phyloP scores from a whole-genome alignment of 768 basidiomycete species.

The Pisolithus microcarpus region DNA sequence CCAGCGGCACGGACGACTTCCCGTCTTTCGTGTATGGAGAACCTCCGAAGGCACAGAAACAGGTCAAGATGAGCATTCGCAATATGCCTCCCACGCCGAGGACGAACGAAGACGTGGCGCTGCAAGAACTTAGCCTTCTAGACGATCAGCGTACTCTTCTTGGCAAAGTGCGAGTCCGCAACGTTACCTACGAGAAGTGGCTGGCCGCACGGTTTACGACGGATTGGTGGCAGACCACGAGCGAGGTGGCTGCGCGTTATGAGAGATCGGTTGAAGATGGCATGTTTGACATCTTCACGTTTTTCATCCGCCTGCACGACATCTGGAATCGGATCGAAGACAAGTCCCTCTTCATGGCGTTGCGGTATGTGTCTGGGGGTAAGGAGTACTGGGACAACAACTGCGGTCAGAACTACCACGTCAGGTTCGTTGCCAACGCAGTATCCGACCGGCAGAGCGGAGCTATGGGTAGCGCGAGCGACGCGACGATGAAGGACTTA shows the following conservation, averaged over 20 bases:
- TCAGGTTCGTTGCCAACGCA: constrained; percentile 46
- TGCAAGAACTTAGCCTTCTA: constrained; percentile 51
- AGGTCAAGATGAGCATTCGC: constrained; percentile 52
- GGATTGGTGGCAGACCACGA: constrained; percentile 94
- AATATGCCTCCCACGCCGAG: constrained; percentile 54
- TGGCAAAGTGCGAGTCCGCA: constrained; percentile 76
- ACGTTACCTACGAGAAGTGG: constrained; percentile 82
- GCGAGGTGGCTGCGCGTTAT: constrained; percentile 80
- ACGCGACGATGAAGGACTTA: constrained; percentile 53
- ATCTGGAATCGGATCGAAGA: constrained; percentile 70
- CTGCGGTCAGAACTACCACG: constrained; percentile 65
- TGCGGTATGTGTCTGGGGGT: constrained; percentile 64
- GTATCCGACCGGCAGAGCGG: constrained; percentile 21
- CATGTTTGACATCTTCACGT: constrained; percentile 65
- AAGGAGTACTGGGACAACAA: constrained; percentile 95
- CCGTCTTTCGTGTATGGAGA: constrained; percentile 60
- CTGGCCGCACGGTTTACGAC: constrained; percentile 88
- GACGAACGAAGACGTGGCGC: constrained; percentile 37
- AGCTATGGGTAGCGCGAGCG: constrained; percentile 33
- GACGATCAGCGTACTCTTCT: constrained; percentile 47
- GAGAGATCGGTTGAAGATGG: constrained; percentile 33
- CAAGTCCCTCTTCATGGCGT: constrained; percentile 72
- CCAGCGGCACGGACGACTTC: constrained; percentile 75
- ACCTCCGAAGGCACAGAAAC: constrained; percentile 24
- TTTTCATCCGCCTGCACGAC: constrained; percentile 72